A percentile compares a stretch with the other conserved stretches of the same genome.
Evolutionary conservation across 108 stramenopile species (phyloP).

Genomic region (Nannochloropsis salina): DNA sequence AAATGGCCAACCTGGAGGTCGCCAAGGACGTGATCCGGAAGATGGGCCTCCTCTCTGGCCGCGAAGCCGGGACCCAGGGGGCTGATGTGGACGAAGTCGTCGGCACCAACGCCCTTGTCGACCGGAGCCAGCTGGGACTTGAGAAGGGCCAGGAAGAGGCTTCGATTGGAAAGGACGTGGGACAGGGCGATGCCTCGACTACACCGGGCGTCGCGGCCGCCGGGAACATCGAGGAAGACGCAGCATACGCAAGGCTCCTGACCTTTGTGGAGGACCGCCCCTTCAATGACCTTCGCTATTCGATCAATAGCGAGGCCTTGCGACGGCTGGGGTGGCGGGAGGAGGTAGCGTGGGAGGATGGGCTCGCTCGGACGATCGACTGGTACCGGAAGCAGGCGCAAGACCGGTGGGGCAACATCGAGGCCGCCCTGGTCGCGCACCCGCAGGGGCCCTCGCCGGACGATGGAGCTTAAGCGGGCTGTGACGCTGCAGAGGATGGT

Average conservation of each 20-base stretch:
- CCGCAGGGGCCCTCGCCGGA: constrained; percentile 58
- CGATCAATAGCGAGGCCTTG: constrained; percentile 81
- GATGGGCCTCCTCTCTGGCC: background rate
- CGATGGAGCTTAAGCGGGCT: background rate
- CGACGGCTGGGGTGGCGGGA: constrained; percentile 85
- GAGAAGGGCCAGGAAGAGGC: background rate
- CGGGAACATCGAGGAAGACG: background rate
- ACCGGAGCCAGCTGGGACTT: background rate
- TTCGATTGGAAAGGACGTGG: background rate
- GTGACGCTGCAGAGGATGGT: background rate
- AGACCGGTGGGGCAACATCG: constrained; percentile 80
- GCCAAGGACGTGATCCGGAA: background rate
- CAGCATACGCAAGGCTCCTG: background rate
- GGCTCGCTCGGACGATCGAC: constrained; percentile 76
- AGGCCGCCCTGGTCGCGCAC: constrained; percentile 88
- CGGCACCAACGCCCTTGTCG: background rate
- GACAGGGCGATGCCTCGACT: background rate
- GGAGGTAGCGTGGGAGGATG: constrained; percentile 86
- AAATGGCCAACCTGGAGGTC: constrained; percentile 42
- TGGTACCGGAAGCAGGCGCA: constrained; percentile 77
- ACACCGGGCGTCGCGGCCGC: background rate
- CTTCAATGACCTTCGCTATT: constrained; percentile 98
- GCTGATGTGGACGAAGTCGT: background rate
- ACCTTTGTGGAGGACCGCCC: constrained; percentile 87
- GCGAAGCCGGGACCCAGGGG: background rate